Base-by-base conservation (phyloP, 768 basidiomycete genomes). In the Rhizopogon sp. region DNA sequence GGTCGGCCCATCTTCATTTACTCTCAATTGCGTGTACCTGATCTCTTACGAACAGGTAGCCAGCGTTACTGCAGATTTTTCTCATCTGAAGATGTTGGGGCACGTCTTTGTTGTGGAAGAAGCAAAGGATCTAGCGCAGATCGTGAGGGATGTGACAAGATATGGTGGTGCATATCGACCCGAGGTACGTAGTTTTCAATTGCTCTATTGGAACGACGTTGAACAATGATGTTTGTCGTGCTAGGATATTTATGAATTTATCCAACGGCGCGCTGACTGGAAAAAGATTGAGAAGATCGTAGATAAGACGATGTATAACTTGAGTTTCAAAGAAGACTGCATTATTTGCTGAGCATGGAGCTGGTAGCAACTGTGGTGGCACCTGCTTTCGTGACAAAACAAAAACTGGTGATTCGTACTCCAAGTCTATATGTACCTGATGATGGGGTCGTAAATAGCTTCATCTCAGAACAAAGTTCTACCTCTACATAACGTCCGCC, bases 241-340 rank as follows among this genome's bases (percentile, higher is more conserved):
- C 22, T 56, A 87, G 83, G 96, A 98, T 66, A 79, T 98, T 50
- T 98, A 98, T 67, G 96, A 98, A 69, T 96, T 98, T 63, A 90
- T 98, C 63, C 92, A 94, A 66, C 77, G 95, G 20, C 80, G 95
- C 35, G 89, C 91, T 6, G 96, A 99, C 68, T 98, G 96, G 96
- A 96, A 97, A 74, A 95, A 91, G 75, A 98, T 98, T 56, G 95
- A 98, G 69, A 96, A 93, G 72, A 86, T 83, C 28, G 97, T 98
- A 49, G 92, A 93, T 74, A 92, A 93, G 75, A 85, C 91, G 47
- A 93, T 94, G 91, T 94, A 93, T 72, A 93, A 89, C 70, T 70
- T 94, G 50, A 90, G 88, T 67, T 91, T 96, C 65, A 93, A 90
- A 65, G 94, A 97, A 67, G 94, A 97, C 66, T 97, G 94, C 75